These are phyloP conservation scores for Mucuna pruriens DNA, from an alignment of 306 rosid genomes.

Conservation along the genomic window DNA sequence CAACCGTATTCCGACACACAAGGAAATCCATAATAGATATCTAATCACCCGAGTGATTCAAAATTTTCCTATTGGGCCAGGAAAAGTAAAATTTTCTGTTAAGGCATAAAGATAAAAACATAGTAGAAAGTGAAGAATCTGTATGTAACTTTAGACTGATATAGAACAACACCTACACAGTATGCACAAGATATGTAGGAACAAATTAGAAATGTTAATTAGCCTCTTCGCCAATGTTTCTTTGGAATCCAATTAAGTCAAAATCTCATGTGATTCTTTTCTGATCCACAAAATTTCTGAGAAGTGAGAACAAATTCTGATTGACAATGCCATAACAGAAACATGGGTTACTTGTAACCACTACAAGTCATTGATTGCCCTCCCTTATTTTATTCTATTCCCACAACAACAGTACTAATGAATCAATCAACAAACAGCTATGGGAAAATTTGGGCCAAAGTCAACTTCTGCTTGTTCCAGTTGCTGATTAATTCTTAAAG, in stretches of 20 bases:
- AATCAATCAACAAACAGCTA: conserved; percentile 15
- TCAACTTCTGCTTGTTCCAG: conserved; percentile 40
- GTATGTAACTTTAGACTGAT: background rate
- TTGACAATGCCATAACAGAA: conserved; percentile 37
- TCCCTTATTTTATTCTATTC: conserved; percentile 43
- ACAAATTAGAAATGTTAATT: background rate
- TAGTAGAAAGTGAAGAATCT: background rate
- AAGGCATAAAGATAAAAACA: background rate
- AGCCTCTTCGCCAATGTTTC: background rate
- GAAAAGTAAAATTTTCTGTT: background rate
- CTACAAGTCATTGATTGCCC: background rate
- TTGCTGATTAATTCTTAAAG: background rate
- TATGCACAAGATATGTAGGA: background rate
- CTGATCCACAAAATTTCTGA: background rate
- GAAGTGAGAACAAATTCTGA: conserved; percentile 39
- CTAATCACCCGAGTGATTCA: background rate
- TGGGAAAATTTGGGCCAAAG: background rate
- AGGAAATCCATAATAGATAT: background rate
- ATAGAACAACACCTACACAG: background rate
- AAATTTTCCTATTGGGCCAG: background rate
- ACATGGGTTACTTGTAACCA: conserved; percentile 29
- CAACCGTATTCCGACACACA: background rate
- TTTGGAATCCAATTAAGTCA: conserved; percentile 12
- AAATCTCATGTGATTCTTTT: conserved; percentile 17
- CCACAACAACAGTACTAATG: conserved; percentile 34